These are phyloP conservation scores for Stromatinia cepivora DNA, from an alignment of 2,329 filamentous ascomycete genomes.

Conservation along the genomic window DNA sequence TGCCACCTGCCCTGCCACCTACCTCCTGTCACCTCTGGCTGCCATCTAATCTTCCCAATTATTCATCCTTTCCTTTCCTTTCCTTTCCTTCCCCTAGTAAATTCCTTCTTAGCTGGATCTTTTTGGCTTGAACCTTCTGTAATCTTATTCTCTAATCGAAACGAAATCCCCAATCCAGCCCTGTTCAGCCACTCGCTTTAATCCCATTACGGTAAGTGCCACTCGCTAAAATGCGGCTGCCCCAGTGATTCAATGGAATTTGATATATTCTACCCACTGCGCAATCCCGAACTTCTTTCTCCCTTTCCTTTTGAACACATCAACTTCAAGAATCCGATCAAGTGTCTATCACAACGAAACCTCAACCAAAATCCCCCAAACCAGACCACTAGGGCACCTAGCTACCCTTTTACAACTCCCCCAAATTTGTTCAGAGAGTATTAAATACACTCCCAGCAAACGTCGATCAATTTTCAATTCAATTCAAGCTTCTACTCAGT, in stretches of 20 bases:
- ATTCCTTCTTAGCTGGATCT: not conserved
- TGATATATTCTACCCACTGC: constrained; percentile 31
- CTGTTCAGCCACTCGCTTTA: constrained; percentile 19
- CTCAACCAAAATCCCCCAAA: constrained; percentile 43
- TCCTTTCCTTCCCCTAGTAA: not conserved
- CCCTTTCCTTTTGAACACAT: constrained; percentile 32
- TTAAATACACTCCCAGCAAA: constrained; percentile 47
- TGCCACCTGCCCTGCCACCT: not conserved
- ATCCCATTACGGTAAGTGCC: constrained; percentile 23
- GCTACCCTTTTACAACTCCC: constrained; percentile 75
- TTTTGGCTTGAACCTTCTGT: not conserved
- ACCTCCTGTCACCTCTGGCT: constrained; percentile 26
- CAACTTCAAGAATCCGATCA: constrained; percentile 38
- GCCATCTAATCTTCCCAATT: not conserved
- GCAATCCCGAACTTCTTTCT: constrained; percentile 31
- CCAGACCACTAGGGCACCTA: constrained; percentile 74
- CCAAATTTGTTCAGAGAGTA: constrained; percentile 66
- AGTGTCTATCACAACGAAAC: constrained; percentile 36
- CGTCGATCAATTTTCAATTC: constrained; percentile 44
- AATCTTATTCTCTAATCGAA: constrained; percentile 1
- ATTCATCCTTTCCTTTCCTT: too few species aligned
- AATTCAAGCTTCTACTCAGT: constrained; percentile 55
- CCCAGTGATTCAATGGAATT: constrained; percentile 26
- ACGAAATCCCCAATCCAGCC: constrained; percentile 9
- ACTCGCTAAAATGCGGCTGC: constrained; percentile 31